phyloP scores from a whole-genome alignment of 768 basidiomycete genomes.

The Mycena sanguinolenta region DNA sequence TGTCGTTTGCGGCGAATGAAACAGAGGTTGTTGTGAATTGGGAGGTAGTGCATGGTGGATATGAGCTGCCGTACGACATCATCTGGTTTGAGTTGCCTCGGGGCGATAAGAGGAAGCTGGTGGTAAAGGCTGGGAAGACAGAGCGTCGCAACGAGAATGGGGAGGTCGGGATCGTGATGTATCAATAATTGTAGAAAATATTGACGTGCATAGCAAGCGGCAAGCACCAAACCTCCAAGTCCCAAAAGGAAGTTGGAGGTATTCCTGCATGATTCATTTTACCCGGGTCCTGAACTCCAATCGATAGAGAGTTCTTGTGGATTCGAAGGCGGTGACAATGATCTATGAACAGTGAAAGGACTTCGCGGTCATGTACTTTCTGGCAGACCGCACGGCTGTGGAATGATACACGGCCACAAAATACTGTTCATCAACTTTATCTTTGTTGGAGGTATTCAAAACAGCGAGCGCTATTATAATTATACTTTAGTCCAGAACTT shows the following conservation, averaged over 20 bases:
- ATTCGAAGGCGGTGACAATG: neutral
- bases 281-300: no score
- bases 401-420: neutral
- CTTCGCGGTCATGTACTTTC: neutral
- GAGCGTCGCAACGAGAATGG: constrained; percentile 13
- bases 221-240: constrained; percentile 18
- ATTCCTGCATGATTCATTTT: neutral
- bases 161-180: constrained; percentile 26
- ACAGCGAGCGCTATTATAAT: neutral
- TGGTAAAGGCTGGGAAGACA: constrained; percentile 25
- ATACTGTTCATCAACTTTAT: neutral
- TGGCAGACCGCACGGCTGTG: neutral
- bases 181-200: neutral
- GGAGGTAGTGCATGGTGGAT: constrained; percentile 30
- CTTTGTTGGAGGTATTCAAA: constrained; percentile 1
- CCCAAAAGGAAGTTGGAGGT: constrained; percentile 5
- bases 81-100: constrained; percentile 35
- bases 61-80: constrained; percentile 34
- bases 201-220: neutral
- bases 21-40: constrained; percentile 29
- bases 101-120: constrained; percentile 28
- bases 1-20: constrained; percentile 28
- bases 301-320: neutral
- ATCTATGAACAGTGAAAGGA: neutral
- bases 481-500: neutral